Evolutionary conservation across 352 stramenopile genomes (phyloP).

Genomic region (Globisporangium paddicum): DNA sequence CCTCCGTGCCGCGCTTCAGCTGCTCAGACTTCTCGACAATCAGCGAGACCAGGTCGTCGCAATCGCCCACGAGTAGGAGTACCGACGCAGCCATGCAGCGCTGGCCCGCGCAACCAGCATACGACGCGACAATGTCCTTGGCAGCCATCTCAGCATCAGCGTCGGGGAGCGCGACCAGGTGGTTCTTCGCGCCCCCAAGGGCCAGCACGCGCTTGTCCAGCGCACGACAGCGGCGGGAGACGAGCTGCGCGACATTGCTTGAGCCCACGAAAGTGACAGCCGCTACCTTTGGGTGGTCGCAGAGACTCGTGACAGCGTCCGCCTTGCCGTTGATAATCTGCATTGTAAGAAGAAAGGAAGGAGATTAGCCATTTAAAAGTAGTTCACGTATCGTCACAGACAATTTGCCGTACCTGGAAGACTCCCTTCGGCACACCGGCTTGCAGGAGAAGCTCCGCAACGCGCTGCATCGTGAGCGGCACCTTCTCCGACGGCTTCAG

Average conservation of each 20-base stretch:
- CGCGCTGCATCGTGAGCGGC: slow-evolving; percentile 90
- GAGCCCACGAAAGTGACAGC: slow-evolving; percentile 96
- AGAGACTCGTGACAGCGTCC: slow-evolving; percentile 89
- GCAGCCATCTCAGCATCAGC: slow-evolving; percentile 90
- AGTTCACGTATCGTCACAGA: not conserved
- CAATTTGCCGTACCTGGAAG: slow-evolving; percentile 66
- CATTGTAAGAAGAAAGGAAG: not conserved
- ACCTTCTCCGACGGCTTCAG: slow-evolving; percentile 97
- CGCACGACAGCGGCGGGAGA: slow-evolving; percentile 86
- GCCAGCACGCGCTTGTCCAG: slow-evolving; percentile 95
- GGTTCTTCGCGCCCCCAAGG: slow-evolving; percentile 97
- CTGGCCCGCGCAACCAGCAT: slow-evolving; percentile 95
- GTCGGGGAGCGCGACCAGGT: slow-evolving; percentile 94
- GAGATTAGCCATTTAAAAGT: not conserved
- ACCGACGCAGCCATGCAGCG: slow-evolving; percentile 96
- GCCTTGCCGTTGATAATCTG: slow-evolving; percentile 93
- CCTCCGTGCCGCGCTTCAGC: slow-evolving; percentile 85
- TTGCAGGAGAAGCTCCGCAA: slow-evolving; percentile 86
- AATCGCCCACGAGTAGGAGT: slow-evolving; percentile 88
- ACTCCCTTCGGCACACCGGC: slow-evolving; percentile 93
- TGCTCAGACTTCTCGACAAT: slow-evolving; percentile 87
- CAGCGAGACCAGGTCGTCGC: slow-evolving; percentile 67
- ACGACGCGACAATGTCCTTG: slow-evolving; percentile 95
- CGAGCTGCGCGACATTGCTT: slow-evolving; percentile 89
- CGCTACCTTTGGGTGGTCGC: slow-evolving; percentile 87